Base-by-base conservation (phyloP, 805 yeast genomes). In the Lachancea mirantina region DNA sequence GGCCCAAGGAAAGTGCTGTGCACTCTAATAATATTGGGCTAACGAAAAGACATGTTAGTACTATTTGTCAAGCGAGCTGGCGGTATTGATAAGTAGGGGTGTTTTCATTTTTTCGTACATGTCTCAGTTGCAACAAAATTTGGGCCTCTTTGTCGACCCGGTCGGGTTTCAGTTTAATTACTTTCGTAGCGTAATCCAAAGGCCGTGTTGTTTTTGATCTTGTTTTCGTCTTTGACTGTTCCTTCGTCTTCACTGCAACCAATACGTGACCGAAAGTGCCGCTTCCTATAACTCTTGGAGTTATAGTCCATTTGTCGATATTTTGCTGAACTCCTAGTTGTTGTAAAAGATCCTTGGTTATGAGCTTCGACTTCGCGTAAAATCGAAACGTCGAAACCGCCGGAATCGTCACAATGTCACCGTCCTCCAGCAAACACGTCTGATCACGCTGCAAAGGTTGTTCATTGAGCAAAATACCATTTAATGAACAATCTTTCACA, bases 231-330 rank as follows among this genome's bases (percentile, higher is more conserved):
- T n/a, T n/a, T n/a, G n/a, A n/a, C n/a, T 41, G 35, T n/a, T 8
- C 11, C 14, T 13, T 25, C 14, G 23, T 25, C 16, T 38, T 37
- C 16, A 41, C 30, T 10, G 45, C 42, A 11, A 45, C 44, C 23
- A 54, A 30, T 7, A 74, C 79, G 33, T 64, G 63, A 1, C 83
- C 82, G 61, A 73, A 76, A 0, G 79, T 68, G 2, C 82, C 82
- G 32, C 58, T 55, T 0, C 81, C 81, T 18, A 75, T 47, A 4
- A 68, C 43, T 18, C 58, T 57, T 3, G 67, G 47, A 2, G 62
- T 43, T 4, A 73, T 54, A 3, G 32, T 35, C 81, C 81, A 75
- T 8, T 50, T 40, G 2, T 48, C 45, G 8, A 62, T 47, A 6
- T 40, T 36, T 14, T 35, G 35, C 19, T 39, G 36, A 9, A 58